Conservation (phyloP, 2,329 filamentous ascomycete genomes). For the Pleoardoris graminearum region DNA sequence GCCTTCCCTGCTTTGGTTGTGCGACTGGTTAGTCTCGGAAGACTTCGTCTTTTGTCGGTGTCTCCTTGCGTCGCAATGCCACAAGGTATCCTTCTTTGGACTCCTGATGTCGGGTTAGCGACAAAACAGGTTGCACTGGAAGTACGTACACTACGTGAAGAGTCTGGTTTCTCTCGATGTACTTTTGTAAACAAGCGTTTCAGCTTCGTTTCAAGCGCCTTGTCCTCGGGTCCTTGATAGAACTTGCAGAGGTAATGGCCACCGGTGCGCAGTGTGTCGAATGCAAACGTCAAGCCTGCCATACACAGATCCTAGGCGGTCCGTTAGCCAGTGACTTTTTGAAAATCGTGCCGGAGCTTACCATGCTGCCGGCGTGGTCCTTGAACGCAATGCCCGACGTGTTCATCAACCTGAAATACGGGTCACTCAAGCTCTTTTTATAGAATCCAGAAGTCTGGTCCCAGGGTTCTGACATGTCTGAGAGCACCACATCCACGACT, state of each 20-base stretch:
- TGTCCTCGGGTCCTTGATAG: conserved; percentile 89
- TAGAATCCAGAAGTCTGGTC: conserved; percentile 75
- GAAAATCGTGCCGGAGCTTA: conserved; percentile 50
- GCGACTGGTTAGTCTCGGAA: conserved; percentile 34
- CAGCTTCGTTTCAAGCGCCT: conserved; percentile 72
- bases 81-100: conserved; percentile 88
- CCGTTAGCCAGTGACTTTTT: background rate
- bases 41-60: conserved; percentile 52
- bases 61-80: conserved; percentile 68
- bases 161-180: conserved; percentile 85
- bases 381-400: conserved; percentile 84
- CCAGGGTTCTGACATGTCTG: conserved; percentile 99
- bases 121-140: background rate
- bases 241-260: conserved; percentile 98
- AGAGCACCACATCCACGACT: conserved; percentile 88
- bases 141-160: conserved; percentile 73
- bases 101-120: conserved; percentile 57
- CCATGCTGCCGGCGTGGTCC: conserved; percentile 95
- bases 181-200: conserved; percentile 79
- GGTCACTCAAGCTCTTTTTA: conserved; percentile 91
- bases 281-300: conserved; percentile 82
- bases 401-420: conserved; percentile 98
- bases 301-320: conserved; percentile 77
- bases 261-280: conserved; percentile 77
- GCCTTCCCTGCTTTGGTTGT: background rate